Evolutionary conservation across 169 alveolate genomes (phyloP).

Genomic region (Plasmodium inui): DNA sequence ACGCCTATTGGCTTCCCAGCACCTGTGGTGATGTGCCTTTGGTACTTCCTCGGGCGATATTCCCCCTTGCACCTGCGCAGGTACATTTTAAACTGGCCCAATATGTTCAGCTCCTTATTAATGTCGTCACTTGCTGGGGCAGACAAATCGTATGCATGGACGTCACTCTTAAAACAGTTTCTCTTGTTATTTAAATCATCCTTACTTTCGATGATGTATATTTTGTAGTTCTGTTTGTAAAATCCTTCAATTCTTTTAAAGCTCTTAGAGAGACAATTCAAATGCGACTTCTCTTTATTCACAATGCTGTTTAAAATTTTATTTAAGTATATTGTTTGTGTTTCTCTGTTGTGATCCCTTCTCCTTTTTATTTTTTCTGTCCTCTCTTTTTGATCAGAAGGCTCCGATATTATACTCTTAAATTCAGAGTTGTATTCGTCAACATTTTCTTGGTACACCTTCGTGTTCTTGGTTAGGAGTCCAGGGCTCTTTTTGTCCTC

Average conservation of each 20-base stretch:
- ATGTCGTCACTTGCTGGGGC: background rate
- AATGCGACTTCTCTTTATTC: slow-evolving; percentile 38
- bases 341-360: slow-evolving; percentile 1
- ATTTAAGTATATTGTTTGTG: slow-evolving; percentile 28
- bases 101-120: slow-evolving; percentile 5
- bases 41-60: background rate
- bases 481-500: background rate
- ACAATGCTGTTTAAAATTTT: slow-evolving; percentile 48
- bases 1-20: background rate
- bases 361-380: background rate
- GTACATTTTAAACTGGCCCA: slow-evolving; percentile 21
- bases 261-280: slow-evolving; percentile 49
- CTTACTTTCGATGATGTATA: slow-evolving; percentile 30
- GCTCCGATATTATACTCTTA: slow-evolving; percentile 16
- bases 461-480: background rate
- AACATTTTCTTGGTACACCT: slow-evolving; percentile 3
- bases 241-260: slow-evolving; percentile 61
- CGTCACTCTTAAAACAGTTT: slow-evolving; percentile 37
- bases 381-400: background rate
- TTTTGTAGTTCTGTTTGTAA: slow-evolving; percentile 40
- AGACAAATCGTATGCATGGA: background rate
- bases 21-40: background rate
- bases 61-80: slow-evolving; percentile 1
- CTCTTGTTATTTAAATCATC: background rate
- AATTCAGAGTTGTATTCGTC: slow-evolving; percentile 10